Base-by-base conservation (phyloP, 164 flowering plant species). In the Umbilicus rupestris region DNA sequence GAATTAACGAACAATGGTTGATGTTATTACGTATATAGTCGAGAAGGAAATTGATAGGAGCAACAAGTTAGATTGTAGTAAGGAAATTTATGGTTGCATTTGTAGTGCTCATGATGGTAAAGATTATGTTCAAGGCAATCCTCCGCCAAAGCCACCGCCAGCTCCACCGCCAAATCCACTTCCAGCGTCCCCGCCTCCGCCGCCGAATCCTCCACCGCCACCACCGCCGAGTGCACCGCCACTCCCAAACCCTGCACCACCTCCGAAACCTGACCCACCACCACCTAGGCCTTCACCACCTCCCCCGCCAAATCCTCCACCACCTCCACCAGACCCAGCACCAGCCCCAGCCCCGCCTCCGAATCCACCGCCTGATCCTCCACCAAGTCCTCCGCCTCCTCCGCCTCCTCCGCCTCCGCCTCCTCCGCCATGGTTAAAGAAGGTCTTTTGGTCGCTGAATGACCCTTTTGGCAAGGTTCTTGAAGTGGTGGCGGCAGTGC, bases 181-280 rank as follows among this genome's bases (percentile, higher is more conserved):
- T 22, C 58, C 58, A 5, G 29, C 57, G 7, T 10, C 30, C 14
- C 58, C 64, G 11, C 41, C 64, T 14, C 63, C 63, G 6, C 39
- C 33, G 28, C 63, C 63, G 16, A 28, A 28, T 28, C 63, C 63
- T 15, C 35, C 63, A 28, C 39, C 63, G 30, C 39, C 35, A 24
- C 64, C 65, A 35, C 26, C 39, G 16, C 65, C 65, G 35, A 35
- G 42, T 62, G 42, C 41, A 30, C 63, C 63, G 15, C 63, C 63
- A 60, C 17, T 8, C 39, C 63, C 63, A 29, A 20, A n/a, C n/a
- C n/a, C n/a, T n/a, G n/a, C 63, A 2, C 63, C 63, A 1, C 35
- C 39, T 26, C 63, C 63, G 20, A 30, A 30, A 0, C 63, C 63
- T 28, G 33, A 59, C 20, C 63, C 63, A 50, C 57, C 57, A 16